Evolutionary conservation across 2,329 filamentous ascomycete species (phyloP).

Genomic region (Geosmithia morbida): DNA sequence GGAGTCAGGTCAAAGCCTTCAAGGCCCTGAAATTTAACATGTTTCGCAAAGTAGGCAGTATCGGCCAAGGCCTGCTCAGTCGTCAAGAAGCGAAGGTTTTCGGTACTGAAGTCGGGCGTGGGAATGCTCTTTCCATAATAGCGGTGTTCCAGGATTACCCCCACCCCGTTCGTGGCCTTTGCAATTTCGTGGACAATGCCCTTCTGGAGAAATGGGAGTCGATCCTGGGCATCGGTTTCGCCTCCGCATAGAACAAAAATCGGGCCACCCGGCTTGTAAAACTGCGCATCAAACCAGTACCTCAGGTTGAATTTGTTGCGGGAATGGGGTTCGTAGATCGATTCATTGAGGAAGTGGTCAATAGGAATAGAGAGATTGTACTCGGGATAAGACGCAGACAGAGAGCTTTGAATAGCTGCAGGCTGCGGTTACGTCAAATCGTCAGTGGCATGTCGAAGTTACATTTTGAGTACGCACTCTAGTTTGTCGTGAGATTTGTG

Average conservation of each 20-base stretch:
- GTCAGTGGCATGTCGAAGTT: background rate
- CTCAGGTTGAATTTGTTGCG: slow-evolving; percentile 67
- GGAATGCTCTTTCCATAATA: slow-evolving; percentile 75
- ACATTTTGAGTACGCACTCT: background rate
- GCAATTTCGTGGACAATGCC: slow-evolving; percentile 61
- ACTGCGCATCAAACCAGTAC: slow-evolving; percentile 70
- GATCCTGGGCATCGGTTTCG: slow-evolving; percentile 48
- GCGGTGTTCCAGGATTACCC: slow-evolving; percentile 71
- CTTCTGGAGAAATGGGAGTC: slow-evolving; percentile 60
- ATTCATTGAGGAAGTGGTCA: slow-evolving; percentile 80
- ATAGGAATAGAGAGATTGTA: slow-evolving; percentile 34
- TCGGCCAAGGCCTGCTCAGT: slow-evolving; percentile 76
- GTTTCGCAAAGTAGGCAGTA: slow-evolving; percentile 62
- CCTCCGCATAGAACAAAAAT: slow-evolving; percentile 66
- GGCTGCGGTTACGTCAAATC: background rate
- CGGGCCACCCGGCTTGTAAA: slow-evolving; percentile 66
- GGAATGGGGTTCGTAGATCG: too few species aligned
- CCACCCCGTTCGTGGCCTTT: slow-evolving; percentile 57
- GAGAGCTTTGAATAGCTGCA: background rate
- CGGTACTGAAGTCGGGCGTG: slow-evolving; percentile 44
- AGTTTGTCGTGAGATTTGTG: background rate
- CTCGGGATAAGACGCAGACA: background rate
- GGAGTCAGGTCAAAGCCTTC: slow-evolving; percentile 54
- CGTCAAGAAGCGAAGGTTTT: slow-evolving; percentile 67
- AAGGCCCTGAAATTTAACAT: slow-evolving; percentile 57